Conservation (phyloP, 257 asterid genomes). For the Paraleonurus japonicus region DNA sequence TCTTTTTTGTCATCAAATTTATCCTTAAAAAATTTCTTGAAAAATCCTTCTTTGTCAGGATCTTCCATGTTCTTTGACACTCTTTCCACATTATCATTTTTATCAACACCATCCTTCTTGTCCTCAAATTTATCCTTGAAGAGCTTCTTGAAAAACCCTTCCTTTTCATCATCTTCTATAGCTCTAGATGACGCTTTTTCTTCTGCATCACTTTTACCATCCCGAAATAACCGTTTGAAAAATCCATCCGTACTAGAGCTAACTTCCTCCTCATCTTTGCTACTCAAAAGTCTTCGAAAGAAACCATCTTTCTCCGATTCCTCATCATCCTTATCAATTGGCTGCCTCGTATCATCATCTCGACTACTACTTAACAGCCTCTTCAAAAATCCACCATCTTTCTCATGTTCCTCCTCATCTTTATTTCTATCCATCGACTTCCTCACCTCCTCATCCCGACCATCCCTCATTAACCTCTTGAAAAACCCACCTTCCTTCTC, state of each 20-base stretch:
- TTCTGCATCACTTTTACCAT: constrained; percentile 61
- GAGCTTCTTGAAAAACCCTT: constrained; percentile 69
- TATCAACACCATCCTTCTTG: constrained; percentile 64
- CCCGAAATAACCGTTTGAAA: constrained; percentile 67
- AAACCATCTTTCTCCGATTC: constrained; percentile 79
- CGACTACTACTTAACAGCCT: constrained; percentile 60
- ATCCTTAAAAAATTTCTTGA: constrained; percentile 72
- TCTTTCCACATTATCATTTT: constrained; percentile 52
- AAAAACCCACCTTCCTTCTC: constrained; percentile 72
- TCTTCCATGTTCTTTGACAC: constrained; percentile 58
- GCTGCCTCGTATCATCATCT: constrained; percentile 60
- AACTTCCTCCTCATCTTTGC: constrained; percentile 58
- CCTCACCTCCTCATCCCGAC: constrained; percentile 70
- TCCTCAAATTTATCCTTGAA: constrained; percentile 79
- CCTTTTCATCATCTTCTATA: constrained; percentile 76
- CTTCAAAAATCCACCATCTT: constrained; percentile 67
- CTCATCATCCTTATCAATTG: constrained; percentile 59
- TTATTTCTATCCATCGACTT: constrained; percentile 51
- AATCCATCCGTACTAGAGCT: constrained; percentile 45
- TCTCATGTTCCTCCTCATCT: constrained; percentile 56
- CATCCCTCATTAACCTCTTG: constrained; percentile 74
- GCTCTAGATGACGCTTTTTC: constrained; percentile 52
- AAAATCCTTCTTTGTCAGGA: constrained; percentile 80
- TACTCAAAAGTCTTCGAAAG: constrained; percentile 60
- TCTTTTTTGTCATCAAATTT: constrained; percentile 75